Evolutionary conservation across 2,329 filamentous ascomycete species (phyloP).

Genomic region (Chrysosporium keratinophilum): DNA sequence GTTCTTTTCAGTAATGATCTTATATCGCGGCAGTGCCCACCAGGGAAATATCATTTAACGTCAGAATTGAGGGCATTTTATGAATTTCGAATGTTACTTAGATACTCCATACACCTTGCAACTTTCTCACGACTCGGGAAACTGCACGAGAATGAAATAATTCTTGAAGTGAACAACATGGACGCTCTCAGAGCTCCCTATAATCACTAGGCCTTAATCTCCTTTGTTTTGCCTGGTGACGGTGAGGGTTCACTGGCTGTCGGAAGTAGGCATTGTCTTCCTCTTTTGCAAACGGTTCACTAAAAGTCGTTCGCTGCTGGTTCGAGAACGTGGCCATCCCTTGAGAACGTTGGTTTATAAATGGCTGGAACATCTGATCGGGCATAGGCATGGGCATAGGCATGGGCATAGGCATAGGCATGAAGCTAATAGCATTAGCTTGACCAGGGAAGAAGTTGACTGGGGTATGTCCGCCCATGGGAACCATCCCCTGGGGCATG

Average conservation of each 20-base stretch:
- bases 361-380: conserved; percentile 24
- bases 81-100: too few species aligned
- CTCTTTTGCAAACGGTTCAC: conserved; percentile 47
- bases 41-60: too few species aligned
- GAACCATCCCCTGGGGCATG: conserved; percentile 21
- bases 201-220: conserved; percentile 83
- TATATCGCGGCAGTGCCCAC: too few species aligned
- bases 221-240: conserved; percentile 71
- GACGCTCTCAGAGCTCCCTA: conserved; percentile 57
- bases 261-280: conserved; percentile 91
- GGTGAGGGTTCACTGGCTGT: conserved; percentile 88
- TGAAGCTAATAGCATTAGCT: background rate
- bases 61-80: too few species aligned
- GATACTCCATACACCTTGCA: background rate
- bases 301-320: conserved; percentile 47
- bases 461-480: conserved; percentile 25
- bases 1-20: too few species aligned
- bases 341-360: conserved; percentile 25
- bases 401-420: conserved; percentile 19
- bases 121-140: background rate
- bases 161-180: background rate
- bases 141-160: background rate
- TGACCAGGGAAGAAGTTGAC: conserved; percentile 29
- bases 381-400: conserved; percentile 19
- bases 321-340: conserved; percentile 43